phyloP scores from a whole-genome alignment of 768 basidiomycete species.

The Agaricus sinodeliciosus region DNA sequence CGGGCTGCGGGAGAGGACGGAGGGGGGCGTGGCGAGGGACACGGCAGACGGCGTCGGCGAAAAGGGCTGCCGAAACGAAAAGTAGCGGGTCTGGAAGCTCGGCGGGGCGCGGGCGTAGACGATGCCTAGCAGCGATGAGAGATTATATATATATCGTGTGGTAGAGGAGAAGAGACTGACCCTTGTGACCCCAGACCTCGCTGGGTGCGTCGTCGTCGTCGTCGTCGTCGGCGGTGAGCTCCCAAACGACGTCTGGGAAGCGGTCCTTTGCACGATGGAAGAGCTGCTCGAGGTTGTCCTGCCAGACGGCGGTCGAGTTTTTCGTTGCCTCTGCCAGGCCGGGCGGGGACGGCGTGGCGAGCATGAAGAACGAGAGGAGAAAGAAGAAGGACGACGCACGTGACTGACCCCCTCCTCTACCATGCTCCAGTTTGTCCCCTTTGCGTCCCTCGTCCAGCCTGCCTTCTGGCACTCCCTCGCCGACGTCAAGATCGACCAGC shows the following conservation, averaged over 20 bases:
- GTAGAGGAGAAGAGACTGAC: conserved; percentile 34
- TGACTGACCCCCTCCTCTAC: conserved; percentile 30
- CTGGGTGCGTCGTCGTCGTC: conserved; percentile 39
- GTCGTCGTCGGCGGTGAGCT: conserved; percentile 46
- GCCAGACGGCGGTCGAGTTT: conserved; percentile 70
- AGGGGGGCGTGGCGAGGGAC: conserved; percentile 36
- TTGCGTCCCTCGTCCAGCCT: conserved; percentile 83
- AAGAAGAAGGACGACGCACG: conserved; percentile 5
- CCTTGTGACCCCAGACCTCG: conserved; percentile 94
- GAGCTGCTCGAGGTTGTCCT: conserved; percentile 68
- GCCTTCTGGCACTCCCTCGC: conserved; percentile 92
- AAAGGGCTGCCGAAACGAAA: conserved; percentile 41
- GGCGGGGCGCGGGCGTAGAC: conserved; percentile 94
- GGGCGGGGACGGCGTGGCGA: conserved; percentile 31
- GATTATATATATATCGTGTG: no score
- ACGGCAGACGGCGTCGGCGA: conserved; percentile 42
- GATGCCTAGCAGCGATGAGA: conserved; percentile 49
- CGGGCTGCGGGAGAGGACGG: conserved; percentile 26
- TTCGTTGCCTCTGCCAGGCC: conserved; percentile 59
- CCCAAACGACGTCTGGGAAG: conserved; percentile 98
- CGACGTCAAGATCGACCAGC: conserved; percentile 83
- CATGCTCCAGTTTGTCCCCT: conserved; percentile 84
- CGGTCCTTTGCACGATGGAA: conserved; percentile 83
- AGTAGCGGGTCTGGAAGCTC: conserved; percentile 85
- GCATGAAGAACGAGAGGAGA: background rate